Base-by-base conservation (phyloP, 176 grass and related monocot species). In the Triticum urartu region DNA sequence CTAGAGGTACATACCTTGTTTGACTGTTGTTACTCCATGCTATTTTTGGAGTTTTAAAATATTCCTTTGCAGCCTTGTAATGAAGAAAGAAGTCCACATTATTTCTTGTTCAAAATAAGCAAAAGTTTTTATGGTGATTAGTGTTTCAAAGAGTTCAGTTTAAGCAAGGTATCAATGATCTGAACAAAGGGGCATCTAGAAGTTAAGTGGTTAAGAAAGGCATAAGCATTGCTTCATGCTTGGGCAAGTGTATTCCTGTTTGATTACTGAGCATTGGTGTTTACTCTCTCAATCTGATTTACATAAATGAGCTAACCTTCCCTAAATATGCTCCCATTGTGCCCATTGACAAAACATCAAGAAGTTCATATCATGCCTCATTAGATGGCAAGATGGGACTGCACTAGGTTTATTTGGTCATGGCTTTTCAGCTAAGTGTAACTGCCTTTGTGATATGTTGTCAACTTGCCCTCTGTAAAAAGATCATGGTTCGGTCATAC, bases 131-230 rank as follows among this genome's bases (percentile, higher is more conserved):
- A n/a, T 45, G 20, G 25, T 35, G 1, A 59, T 58, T 79, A 7
- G 1, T 3, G 18, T 48, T 77, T 34, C 25, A 77, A 18, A 11
- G 30, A 82, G 59, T 86, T 9, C 40, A 17, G 36, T 82, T 70
- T 45, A 87, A 84, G 85, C 24, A 84, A 84, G 52, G 69, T 10
- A 88, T 81, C 62, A 47, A 74, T 87, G 12, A 15, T 43, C 33
- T 20, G 32, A 86, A 83, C 62, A 72, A 84, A 81, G 33, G 45
- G 20, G 21, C 26, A 61, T 80, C 30, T 62, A 61, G 47, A 87
- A 84, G 75, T 77, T 83, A 42, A 69, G 69, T 8, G 14, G 15
- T 2, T 10, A 48, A 71, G 50, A 60, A 81, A 85, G 63, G 25
- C 62, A 75, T 45, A 84, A 43, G 35, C 58, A 87, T 91, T 28